These are phyloP conservation scores for Oryza australiensis DNA, from an alignment of 176 grass and related monocot species.

Conservation along the genomic window DNA sequence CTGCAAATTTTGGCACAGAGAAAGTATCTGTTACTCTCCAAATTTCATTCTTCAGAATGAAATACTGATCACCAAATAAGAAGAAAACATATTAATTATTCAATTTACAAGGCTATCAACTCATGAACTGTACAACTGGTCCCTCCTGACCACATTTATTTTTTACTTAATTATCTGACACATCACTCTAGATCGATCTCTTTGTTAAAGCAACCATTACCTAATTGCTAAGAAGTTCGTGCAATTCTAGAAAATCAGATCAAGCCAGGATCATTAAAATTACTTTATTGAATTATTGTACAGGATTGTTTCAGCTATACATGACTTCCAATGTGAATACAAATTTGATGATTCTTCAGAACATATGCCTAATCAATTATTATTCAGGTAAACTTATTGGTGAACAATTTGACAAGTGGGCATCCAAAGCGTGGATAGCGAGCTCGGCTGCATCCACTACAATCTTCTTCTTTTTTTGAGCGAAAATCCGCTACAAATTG, in stretches of 20 bases:
- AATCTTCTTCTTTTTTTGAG: too few relatives aligned
- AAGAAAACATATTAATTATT: too few relatives aligned
- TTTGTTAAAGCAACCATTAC: background rate
- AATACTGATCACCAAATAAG: too few relatives aligned
- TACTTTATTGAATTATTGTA: background rate
- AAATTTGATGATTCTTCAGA: background rate
- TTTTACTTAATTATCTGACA: background rate
- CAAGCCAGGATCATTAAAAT: background rate
- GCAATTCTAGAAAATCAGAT: background rate
- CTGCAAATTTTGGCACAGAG: too few relatives aligned
- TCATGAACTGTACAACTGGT: background rate
- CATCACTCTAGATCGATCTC: background rate
- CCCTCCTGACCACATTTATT: background rate
- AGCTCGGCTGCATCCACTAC: background rate
- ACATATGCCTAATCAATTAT: background rate
- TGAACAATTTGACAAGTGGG: background rate
- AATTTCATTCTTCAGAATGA: background rate
- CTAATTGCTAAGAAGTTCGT: background rate
- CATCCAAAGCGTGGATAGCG: conserved; percentile 11
- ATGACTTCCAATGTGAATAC: background rate
- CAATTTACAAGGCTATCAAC: background rate
- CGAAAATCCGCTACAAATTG: background rate
- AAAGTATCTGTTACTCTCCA: background rate
- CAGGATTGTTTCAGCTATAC: background rate
- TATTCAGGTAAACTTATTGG: background rate